Evolutionary conservation across 2,329 filamentous ascomycete species (phyloP), one percentile per base, ranked within the genome.

Genomic region (Beauveria pseudobassiana): DNA sequence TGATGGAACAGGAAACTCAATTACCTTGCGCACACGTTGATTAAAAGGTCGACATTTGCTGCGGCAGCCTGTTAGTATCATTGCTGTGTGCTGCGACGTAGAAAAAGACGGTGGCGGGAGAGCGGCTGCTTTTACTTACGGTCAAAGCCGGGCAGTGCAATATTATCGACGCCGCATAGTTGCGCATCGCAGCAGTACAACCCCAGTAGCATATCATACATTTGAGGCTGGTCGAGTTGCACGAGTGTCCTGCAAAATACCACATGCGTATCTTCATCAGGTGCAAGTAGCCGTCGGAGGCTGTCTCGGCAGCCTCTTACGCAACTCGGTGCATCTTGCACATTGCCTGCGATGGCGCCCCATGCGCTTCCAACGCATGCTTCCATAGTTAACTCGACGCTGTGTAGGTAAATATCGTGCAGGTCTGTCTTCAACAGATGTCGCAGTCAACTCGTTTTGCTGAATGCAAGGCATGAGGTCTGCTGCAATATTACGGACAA

Each of bases 171-270:
- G 30, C 81, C 81, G 66, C 81, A 84, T 54, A 74, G 74, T 56
- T 73, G 75, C 54, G 76, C 74, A 67, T 83, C 80, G 68, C 82
- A 83, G 69, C 80, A 80, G 67, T 84, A 84, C 24, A 83, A 70
- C 46, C 71, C 67, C 73, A 75, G 77, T 12, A 83, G 73, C n/a
- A 63, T 62, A 8, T 67, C 56, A 48, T 72, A 67, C 28, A 67
- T 67, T 56, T 68, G 67, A 38, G 69, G 64, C 24, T 63, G 59
- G 8, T 62, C 58, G 22, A 56, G 67, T 67, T 70, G 63, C 65
- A 70, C 65, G 5, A 76, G 69, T 6, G 63, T 64, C 63, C 71
- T 63, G 64, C 77, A 78, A 42, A 69, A 68, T 10, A 65, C 62
- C 9, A 63, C 55, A 63, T 75, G 72, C 62, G 71, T 71, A 64